Conservation (phyloP, 768 basidiomycete species). For the Antrodiella citrinella region DNA sequence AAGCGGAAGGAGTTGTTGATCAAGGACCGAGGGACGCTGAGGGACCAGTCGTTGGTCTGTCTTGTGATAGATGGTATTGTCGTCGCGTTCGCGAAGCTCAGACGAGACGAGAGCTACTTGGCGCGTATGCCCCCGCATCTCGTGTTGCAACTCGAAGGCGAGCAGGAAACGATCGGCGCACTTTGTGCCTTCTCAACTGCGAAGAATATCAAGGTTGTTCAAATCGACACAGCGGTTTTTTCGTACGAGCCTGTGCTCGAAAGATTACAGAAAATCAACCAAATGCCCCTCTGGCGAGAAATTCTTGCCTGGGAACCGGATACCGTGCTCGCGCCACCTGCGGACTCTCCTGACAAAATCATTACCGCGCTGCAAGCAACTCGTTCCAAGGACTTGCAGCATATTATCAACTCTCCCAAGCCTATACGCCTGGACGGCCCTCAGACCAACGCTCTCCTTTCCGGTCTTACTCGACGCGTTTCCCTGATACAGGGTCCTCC, state of each 20-base stretch:
- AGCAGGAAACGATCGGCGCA: conserved; percentile 27
- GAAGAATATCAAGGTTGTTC: conserved; percentile 28
- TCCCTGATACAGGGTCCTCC: conserved; percentile 68
- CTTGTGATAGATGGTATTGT: conserved; percentile 40
- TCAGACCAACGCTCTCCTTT: conserved; percentile 37
- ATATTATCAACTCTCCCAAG: conserved; percentile 28
- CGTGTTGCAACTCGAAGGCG: conserved; percentile 44
- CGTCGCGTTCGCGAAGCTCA: conserved; percentile 44
- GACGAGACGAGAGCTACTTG: conserved; percentile 47
- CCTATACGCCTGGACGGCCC: conserved; percentile 42
- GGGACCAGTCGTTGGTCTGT: conserved; percentile 48
- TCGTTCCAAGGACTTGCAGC: conserved; percentile 33
- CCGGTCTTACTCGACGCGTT: conserved; percentile 47
- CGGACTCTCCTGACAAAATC: conserved; percentile 9
- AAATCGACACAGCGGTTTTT: conserved; percentile 55
- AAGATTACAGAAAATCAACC: conserved; percentile 39
- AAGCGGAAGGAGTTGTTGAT: conserved; percentile 32
- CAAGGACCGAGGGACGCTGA: conserved; percentile 34
- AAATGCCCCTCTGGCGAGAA: conserved; percentile 41
- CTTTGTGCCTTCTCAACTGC: conserved; percentile 33
- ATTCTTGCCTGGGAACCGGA: conserved; percentile 44
- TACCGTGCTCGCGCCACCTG: conserved; percentile 13
- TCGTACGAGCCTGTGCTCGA: conserved; percentile 56
- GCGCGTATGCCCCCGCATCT: conserved; percentile 39
- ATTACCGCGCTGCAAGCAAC: conserved; percentile 24